Evolutionary conservation across 208 protist genomes (phyloP), one percentile per base, ranked within the genome.

Genomic region (Tritrichomonas foetus): DNA sequence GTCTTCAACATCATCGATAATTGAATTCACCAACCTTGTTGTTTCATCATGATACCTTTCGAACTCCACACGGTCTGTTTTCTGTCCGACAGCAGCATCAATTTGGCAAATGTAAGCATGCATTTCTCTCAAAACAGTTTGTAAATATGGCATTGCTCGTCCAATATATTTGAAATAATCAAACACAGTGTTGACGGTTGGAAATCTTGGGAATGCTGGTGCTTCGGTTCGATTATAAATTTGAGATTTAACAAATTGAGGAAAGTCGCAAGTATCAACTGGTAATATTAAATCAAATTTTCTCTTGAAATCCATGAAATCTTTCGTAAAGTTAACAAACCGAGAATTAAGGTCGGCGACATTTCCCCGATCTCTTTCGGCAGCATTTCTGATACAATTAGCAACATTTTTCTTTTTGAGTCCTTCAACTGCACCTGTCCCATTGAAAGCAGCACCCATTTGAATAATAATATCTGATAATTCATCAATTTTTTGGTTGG

Each of bases 201-300:
- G 78, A 57, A 47, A 89, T 13, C 39, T 8, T 39, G 78, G 78
- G 30, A 89, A 89, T 5, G 20, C 14, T 53, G 78, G 78, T 39
- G 47, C 8, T 13, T 89, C 47, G 16, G 11, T 39, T 39, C 41
- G 20, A n/a, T 44, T 53, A 89, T 89, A 89, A 20, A 33, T 39
- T n/a, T 0, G 5, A 39, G 14, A 20, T 89, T 89, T 89, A 5
- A n/a, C 47, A 47, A 89, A 89, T 36, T 89, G 78, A 16, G 78
- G 78, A 57, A 89, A 57, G 2, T 57, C 47, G 33, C 39, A 33
- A 22, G 33, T 20, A 8, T 30, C 47, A 39, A 53, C 25, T 33
- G 78, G 78, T 57, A 89, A 57, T 20, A 89, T n/a, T 89, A 27
- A 39, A 30, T 89, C 27, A 57, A 89, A 89, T 20, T 20, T 89